Percentiles rank a stretch among this genome's conserved stretches.
These are phyloP conservation scores for Xylaria telfairii DNA, from an alignment of 495 filamentous ascomycete species.

Conservation along the genomic window DNA sequence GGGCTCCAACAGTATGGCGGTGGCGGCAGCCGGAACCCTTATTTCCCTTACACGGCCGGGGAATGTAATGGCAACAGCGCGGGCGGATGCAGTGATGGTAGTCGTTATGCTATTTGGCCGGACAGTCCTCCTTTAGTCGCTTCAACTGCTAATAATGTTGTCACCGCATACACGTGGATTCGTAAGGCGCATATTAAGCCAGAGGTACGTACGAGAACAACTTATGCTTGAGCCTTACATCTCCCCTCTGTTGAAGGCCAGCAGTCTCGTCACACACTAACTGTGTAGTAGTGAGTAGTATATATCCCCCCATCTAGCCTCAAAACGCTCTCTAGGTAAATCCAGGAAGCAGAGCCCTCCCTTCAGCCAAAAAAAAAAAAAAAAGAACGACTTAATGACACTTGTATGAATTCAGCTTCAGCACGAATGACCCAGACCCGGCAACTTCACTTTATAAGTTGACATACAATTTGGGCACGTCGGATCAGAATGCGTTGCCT, in stretches of 20 bases:
- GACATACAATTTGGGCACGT: constrained; percentile 25
- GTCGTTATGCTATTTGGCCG: constrained; percentile 39
- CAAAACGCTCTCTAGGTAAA: background rate
- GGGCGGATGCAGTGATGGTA: constrained; percentile 35
- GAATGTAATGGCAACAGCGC: constrained; percentile 32
- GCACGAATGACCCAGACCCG: constrained; percentile 30
- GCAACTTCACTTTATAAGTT: constrained; percentile 34
- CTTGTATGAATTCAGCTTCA: constrained; percentile 12
- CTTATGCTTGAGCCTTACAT: background rate
- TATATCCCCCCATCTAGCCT: background rate
- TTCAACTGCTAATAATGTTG: constrained; percentile 18
- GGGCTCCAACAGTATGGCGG: constrained; percentile 34
- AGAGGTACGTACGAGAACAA: constrained; percentile 21
- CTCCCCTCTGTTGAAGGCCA: background rate
- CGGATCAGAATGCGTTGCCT: constrained; percentile 30
- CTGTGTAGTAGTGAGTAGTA: constrained; percentile 13
- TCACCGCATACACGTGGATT: constrained; percentile 42
- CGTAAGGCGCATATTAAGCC: constrained; percentile 33
- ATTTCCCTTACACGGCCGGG: constrained; percentile 33
- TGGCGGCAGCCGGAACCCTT: constrained; percentile 31
- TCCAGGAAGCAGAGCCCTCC: background rate
- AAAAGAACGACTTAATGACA: background rate
- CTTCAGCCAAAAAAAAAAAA: background rate
- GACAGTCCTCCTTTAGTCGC: constrained; percentile 40
- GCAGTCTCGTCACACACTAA: background rate